phyloP scores from a whole-genome alignment of 2,329 filamentous ascomycete species.

The Aspergillus fructus region DNA sequence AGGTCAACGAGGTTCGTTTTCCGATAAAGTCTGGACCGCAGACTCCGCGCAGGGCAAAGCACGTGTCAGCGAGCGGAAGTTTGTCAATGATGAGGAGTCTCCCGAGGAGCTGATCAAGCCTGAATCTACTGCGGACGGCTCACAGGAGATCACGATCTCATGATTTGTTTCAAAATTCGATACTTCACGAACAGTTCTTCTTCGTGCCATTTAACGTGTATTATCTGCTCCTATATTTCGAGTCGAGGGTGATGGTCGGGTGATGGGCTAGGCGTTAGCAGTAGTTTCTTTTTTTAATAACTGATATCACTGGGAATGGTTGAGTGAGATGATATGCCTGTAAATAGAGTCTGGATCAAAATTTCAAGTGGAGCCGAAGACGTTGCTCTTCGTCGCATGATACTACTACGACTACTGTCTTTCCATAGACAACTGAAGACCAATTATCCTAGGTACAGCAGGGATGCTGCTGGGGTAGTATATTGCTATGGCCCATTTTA shows the following conservation, averaged over 20 bases:
- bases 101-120: constrained; percentile 73
- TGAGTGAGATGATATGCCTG: constrained; percentile 17
- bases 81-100: constrained; percentile 65
- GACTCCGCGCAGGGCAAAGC: constrained; percentile 48
- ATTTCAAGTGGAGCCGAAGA: constrained; percentile 4
- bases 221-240: constrained; percentile 19
- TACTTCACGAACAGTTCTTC: constrained; percentile 7
- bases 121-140: constrained; percentile 33
- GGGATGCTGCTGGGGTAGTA: neutral
- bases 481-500: neutral
- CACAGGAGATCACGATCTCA: constrained; percentile 31
- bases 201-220: constrained; percentile 23
- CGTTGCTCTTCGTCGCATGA: neutral
- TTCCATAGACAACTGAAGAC: too few relatives aligned
- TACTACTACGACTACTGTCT: neutral
- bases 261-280: constrained; percentile 25
- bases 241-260: constrained; percentile 18
- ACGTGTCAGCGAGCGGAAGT: constrained; percentile 86
- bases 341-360: constrained; percentile 27
- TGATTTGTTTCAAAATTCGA: constrained; percentile 18
- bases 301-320: constrained; percentile 16
- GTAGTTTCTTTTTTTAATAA: constrained; percentile 10
- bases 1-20: constrained; percentile 80
- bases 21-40: constrained; percentile 89
- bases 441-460: neutral